phyloP scores from a whole-genome alignment of 257 asterid species.

The Plantago major region DNA sequence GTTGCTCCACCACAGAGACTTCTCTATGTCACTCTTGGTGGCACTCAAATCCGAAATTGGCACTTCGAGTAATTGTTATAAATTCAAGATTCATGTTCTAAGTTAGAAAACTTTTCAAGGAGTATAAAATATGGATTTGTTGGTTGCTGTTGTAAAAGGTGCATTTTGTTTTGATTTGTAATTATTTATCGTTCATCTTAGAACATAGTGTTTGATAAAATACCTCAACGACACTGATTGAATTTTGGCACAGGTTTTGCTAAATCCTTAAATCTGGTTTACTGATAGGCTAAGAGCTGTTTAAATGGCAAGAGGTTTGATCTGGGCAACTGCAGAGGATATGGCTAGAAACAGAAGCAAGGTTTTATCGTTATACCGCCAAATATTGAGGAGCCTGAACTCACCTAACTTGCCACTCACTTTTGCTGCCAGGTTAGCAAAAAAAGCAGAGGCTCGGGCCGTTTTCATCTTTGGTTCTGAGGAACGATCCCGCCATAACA shows the following conservation, averaged over 20 bases:
- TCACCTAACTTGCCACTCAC: constrained; percentile 72
- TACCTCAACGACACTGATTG: constrained; percentile 10
- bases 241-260: neutral
- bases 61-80: no score
- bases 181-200: neutral
- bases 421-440: constrained; percentile 60
- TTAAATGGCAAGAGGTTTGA: constrained; percentile 57
- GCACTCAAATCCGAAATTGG: no score
- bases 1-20: no score
- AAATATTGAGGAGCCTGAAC: constrained; percentile 68
- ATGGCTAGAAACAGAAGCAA: constrained; percentile 57
- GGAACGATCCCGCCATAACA: constrained; percentile 73
- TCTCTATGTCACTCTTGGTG: no score
- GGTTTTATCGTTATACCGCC: constrained; percentile 69
- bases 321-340: constrained; percentile 88
- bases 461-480: constrained; percentile 66
- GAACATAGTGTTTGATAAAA: constrained; percentile 23
- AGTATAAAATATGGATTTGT: no score
- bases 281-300: neutral
- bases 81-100: no score
- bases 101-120: no score
- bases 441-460: constrained; percentile 76
- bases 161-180: no score
- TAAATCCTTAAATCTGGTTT: neutral
- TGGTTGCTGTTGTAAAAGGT: no score